Base-by-base conservation (phyloP, 768 basidiomycete species). In the Tricholoma bakamatsutake region DNA sequence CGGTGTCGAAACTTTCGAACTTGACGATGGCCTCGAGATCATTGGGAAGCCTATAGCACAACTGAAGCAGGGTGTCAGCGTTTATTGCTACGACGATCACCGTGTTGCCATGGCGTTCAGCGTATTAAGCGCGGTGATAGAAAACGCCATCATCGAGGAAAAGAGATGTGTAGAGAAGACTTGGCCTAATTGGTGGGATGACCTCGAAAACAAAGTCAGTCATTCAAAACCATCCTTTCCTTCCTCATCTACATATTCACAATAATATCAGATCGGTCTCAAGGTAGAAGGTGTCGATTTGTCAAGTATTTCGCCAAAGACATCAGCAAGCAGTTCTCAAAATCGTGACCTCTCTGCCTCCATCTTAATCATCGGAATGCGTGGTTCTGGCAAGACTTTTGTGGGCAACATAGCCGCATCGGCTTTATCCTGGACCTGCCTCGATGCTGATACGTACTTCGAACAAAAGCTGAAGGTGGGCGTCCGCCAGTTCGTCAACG, bases 161-260 rank as follows among this genome's bases (percentile, higher is more conserved):
- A 96, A 96, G 72, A 79, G 95, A 53, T 98, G 97, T 65, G 97
- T 99, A 31, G 96, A 96, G 72, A 99, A 99, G 81, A 99, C 96
- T 0, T 99, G 96, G 96, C 97, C 97, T 0, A 95, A 94, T 67
- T 99, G 95, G 93, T 99, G 96, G 95, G 97, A 98, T 66, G 97
- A 98, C 69, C 77, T 99, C 24, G 83, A 91, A 67, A 94, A 92
- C 75, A 97, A 97, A 83, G 92, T 90, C 50, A 2, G 75, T 15
- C 55, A 17, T 17, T 13, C 37, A 55, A 43, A 17, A 13, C 35
- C 8, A 39, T 31, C 50, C 11, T 27, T 51, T 27, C 28, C 30
- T 30, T 30, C n/a, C 21, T 3, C 21, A 24, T n/a, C 45, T 11
- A 46, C n/a, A 6, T 5, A 45, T 24, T 24, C 1, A 47, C 2